Percentiles rank a stretch among this genome's conserved stretches.
These are phyloP conservation scores for Polymyxa betae DNA, from an alignment of 208 protist species.

Conservation along the genomic window DNA sequence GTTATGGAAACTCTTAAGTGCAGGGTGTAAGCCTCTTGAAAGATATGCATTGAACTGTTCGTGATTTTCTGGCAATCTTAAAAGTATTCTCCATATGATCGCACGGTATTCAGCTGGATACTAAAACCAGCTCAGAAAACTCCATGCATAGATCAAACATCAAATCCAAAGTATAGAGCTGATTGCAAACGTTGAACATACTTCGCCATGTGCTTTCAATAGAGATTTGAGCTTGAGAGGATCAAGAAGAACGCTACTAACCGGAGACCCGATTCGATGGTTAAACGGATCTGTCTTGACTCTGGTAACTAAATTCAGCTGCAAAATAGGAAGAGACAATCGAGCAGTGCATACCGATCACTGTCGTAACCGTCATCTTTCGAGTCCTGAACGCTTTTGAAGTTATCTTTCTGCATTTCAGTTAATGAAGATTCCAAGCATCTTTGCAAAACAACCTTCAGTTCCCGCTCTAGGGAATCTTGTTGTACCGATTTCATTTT, in stretches of 20 bases:
- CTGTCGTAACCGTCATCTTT: no score
- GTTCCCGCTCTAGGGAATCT: no score
- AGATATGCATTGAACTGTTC: constrained; percentile 45
- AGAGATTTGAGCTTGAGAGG: constrained; percentile 8
- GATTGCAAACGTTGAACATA: background rate
- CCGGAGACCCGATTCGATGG: no score
- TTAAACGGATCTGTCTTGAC: no score
- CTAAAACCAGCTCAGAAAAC: background rate
- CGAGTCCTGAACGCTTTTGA: no score
- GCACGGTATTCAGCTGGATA: constrained; percentile 53
- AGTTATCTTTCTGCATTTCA: no score
- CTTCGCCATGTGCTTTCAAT: constrained; percentile 27
- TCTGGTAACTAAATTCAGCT: no score
- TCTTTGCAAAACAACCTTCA: no score
- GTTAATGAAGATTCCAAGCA: no score
- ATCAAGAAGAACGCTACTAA: background rate
- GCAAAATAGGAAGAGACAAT: no score
- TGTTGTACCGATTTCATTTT: no score
- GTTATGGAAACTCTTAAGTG: constrained; percentile 51
- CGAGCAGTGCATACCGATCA: no score
- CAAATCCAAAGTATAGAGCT: background rate
- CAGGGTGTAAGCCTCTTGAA: constrained; percentile 27
- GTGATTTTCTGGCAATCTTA: constrained; percentile 58
- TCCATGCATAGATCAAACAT: background rate
- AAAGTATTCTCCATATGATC: constrained; percentile 58